phyloP scores from a whole-genome alignment of 2,329 filamentous ascomycete genomes.

The Pseudocercospora fuligena region DNA sequence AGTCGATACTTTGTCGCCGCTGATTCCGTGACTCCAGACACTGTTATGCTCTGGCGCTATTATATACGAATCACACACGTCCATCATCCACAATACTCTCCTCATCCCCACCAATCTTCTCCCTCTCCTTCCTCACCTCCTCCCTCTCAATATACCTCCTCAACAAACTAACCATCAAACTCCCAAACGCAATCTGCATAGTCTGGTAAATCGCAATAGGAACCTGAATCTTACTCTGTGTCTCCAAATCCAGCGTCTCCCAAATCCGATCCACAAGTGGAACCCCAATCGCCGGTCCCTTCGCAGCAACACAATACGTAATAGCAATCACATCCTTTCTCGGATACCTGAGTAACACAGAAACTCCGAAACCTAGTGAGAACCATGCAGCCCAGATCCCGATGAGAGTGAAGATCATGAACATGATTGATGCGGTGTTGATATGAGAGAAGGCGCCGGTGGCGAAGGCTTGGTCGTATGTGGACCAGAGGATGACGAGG shows the following conservation, averaged over 20 bases:
- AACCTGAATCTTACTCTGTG: constrained; percentile 64
- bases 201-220: constrained; percentile 65
- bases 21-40: too few species aligned
- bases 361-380: constrained; percentile 62
- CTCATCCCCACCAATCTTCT: background rate
- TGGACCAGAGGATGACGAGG: constrained; percentile 63
- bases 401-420: constrained; percentile 70
- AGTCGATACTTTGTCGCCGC: too few species aligned
- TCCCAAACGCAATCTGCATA: constrained; percentile 49
- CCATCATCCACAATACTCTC: background rate
- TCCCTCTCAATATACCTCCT: constrained; percentile 38
- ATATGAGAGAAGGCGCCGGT: constrained; percentile 65
- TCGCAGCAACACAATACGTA: constrained; percentile 74
- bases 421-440: constrained; percentile 65
- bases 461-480: constrained; percentile 67
- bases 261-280: constrained; percentile 72
- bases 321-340: constrained; percentile 69
- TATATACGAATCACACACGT: too few species aligned
- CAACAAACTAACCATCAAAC: constrained; percentile 48
- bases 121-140: background rate
- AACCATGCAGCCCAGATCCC: constrained; percentile 67
- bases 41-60: too few species aligned
- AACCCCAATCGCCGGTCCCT: constrained; percentile 72
- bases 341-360: constrained; percentile 58
- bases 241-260: constrained; percentile 58